A percentile compares a stretch with the other conserved stretches of the same genome.
phyloP scores from a whole-genome alignment of 139 green algal species.

The Chlorella vulgaris region DNA sequence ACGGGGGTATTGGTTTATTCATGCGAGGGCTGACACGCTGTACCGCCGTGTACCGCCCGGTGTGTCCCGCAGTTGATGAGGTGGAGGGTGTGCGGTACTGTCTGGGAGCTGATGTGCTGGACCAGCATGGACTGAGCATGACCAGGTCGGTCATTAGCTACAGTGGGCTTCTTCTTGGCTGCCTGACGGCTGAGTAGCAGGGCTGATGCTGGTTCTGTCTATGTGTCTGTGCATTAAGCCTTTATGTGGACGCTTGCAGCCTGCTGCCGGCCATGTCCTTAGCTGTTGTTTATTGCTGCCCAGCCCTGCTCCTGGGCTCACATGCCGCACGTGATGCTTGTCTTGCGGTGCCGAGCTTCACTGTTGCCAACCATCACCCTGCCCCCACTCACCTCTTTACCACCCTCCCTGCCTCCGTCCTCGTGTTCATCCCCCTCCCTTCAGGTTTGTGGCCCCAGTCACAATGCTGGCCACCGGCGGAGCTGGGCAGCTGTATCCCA shows the following conservation, averaged over 20 bases:
- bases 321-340: no score
- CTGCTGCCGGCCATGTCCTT: no score
- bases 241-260: no score
- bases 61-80: conserved; percentile 25
- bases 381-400: neutral
- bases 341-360: no score
- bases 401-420: no score
- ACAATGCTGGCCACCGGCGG: conserved; percentile 94
- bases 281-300: neutral
- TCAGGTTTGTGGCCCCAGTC: conserved; percentile 69
- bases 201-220: no score
- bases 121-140: conserved; percentile 57
- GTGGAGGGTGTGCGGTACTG: conserved; percentile 57
- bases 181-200: no score
- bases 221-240: no score
- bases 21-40: no score
- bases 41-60: neutral
- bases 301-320: neutral
- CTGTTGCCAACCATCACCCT: no score
- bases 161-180: neutral
- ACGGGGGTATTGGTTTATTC: no score
- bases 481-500: conserved; percentile 93
- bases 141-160: conserved; percentile 32
- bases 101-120: conserved; percentile 86
- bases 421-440: no score